A percentile compares a stretch with the other conserved stretches of the same genome.
Evolutionary conservation across 2,329 filamentous ascomycete species (phyloP).

Genomic region (Alternaria sp.): DNA sequence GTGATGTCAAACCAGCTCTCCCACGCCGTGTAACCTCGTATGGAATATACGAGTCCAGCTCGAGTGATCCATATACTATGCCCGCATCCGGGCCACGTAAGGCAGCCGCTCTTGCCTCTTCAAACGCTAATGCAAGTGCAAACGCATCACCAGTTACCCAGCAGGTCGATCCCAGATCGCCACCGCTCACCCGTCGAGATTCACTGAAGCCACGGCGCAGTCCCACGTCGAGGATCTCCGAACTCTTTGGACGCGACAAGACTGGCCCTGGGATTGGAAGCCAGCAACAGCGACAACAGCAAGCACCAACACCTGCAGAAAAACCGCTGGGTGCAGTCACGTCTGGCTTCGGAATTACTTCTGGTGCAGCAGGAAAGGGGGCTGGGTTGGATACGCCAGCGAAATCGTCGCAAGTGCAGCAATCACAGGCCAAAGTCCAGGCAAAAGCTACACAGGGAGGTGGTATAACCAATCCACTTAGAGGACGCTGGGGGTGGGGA

Average conservation of each 20-base stretch:
- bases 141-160: neutral
- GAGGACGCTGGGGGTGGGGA: neutral
- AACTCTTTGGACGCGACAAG: slow-evolving; percentile 1
- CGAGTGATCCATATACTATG: neutral
- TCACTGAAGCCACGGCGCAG: neutral
- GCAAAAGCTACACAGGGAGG: neutral
- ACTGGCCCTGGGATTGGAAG: neutral
- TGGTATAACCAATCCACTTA: neutral
- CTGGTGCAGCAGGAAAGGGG: neutral
- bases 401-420: neutral
- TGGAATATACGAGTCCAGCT: slow-evolving; percentile 1
- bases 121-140: neutral
- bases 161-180: neutral
- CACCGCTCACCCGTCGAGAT: neutral
- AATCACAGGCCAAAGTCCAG: neutral
- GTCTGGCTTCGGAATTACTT: neutral
- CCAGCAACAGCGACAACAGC: neutral
- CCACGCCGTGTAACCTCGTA: slow-evolving; percentile 3
- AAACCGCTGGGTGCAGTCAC: neutral
- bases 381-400: neutral
- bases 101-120: neutral
- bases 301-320: neutral
- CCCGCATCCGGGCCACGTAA: neutral
- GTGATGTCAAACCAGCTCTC: neutral
- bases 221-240: neutral